Conservation (phyloP, 805 yeast species). For the Blastobotrys robertii region DNA sequence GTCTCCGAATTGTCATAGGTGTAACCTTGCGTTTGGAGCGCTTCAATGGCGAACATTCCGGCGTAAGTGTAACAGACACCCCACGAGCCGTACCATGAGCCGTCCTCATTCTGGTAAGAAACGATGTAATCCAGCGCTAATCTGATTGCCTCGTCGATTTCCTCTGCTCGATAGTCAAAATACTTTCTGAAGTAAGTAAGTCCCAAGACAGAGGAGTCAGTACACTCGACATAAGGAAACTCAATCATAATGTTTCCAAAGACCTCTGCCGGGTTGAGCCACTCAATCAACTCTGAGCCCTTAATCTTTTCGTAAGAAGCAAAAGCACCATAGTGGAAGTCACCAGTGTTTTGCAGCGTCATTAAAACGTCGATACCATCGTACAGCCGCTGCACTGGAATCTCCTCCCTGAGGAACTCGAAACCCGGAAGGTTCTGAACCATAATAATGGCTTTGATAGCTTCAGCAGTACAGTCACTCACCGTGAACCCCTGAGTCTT, state of each 20-base stretch:
- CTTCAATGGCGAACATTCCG: constrained; percentile 96
- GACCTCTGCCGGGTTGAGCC: constrained; percentile 91
- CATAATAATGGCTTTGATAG: constrained; percentile 88
- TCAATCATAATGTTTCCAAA: constrained; percentile 98
- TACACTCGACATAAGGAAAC: constrained; percentile 96
- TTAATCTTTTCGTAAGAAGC: constrained; percentile 84
- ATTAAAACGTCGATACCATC: constrained; percentile 71
- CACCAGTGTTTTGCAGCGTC: constrained; percentile 65
- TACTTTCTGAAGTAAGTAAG: constrained; percentile 63
- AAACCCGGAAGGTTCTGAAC: constrained; percentile 58
- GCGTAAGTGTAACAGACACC: constrained; percentile 95
- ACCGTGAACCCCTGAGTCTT: constrained; percentile 95
- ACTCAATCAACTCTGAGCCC: constrained; percentile 67
- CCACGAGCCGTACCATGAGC: constrained; percentile 99
- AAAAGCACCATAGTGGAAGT: constrained; percentile 81
- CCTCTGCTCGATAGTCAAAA: constrained; percentile 54
- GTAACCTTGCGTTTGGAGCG: constrained; percentile 61
- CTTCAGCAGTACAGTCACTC: constrained; percentile 94
- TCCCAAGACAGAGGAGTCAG: constrained; percentile 90
- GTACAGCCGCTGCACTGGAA: constrained; percentile 44
- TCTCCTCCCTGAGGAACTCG: constrained; percentile 40
- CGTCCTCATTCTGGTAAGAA: constrained; percentile 62
- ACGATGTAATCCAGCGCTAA: constrained; percentile 68
- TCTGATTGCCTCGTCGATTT: constrained; percentile 58
- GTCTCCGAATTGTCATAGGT: constrained; percentile 49